Evolutionary conservation across 306 rosid species (phyloP).

Genomic region (Acacia confusa): DNA sequence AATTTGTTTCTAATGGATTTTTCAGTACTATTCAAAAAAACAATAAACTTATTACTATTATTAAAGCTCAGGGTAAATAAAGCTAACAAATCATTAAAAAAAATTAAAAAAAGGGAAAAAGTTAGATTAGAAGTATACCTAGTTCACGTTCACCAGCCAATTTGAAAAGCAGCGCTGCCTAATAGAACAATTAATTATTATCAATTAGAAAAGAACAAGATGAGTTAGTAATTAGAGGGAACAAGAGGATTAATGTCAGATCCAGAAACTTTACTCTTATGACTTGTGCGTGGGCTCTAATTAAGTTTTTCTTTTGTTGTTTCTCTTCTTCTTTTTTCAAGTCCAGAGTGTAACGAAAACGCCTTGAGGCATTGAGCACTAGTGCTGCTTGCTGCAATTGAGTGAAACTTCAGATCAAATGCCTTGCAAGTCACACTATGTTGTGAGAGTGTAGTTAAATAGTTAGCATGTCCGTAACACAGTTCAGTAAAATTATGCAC

Average conservation of each 20-base stretch:
- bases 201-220: slow-evolving; percentile 33
- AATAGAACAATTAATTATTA: slow-evolving; percentile 36
- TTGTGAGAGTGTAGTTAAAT: too few relatives aligned
- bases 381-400: slow-evolving; percentile 90
- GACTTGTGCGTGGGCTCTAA: slow-evolving; percentile 99
- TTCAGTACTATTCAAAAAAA: too few relatives aligned
- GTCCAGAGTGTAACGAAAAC: slow-evolving; percentile 93
- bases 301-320: slow-evolving; percentile 71
- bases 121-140: slow-evolving; percentile 44
- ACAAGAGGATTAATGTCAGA: neutral
- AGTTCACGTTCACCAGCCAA: slow-evolving; percentile 82
- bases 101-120: neutral
- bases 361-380: slow-evolving; percentile 92
- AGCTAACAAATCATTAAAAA: neutral
- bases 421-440: slow-evolving; percentile 28
- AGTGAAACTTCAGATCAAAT: slow-evolving; percentile 37
- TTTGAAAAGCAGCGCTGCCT: slow-evolving; percentile 94
- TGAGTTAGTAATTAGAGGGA: neutral
- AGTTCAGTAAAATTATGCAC: neutral
- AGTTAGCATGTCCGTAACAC: too few relatives aligned
- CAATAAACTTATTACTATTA: neutral
- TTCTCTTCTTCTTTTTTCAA: slow-evolving; percentile 76
- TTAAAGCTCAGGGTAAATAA: neutral
- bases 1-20: too few relatives aligned
- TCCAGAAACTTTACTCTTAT: slow-evolving; percentile 67